Conservation (phyloP, 768 basidiomycete species). For the Psilocybe sp. region DNA sequence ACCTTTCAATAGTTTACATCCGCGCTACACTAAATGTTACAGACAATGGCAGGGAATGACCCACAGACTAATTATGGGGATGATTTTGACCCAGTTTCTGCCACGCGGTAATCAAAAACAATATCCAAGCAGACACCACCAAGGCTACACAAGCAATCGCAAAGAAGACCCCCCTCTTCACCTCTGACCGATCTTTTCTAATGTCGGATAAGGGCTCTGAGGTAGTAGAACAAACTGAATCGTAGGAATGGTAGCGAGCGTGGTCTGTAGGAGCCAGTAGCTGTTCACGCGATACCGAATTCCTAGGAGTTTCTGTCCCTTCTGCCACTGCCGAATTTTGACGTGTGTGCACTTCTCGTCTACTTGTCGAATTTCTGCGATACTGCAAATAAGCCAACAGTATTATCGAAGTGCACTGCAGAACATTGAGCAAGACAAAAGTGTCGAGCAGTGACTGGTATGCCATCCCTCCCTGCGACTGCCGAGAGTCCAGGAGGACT, state of each 20-base stretch:
- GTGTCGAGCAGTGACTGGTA: conserved; percentile 54
- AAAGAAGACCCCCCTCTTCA: conserved; percentile 49
- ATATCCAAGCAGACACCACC: conserved; percentile 54
- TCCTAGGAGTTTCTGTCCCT: neutral
- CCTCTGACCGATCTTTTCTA: conserved; percentile 26
- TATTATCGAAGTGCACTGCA: conserved; percentile 53
- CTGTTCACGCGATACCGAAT: conserved; percentile 12
- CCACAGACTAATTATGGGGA: conserved; percentile 6
- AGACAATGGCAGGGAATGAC: neutral
- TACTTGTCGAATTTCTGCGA: conserved; percentile 26
- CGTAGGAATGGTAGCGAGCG: neutral
- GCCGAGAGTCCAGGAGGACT: conserved; percentile 54
- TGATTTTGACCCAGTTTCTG: conserved; percentile 39
- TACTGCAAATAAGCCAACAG: conserved; percentile 47
- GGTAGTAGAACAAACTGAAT: neutral
- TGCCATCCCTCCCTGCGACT: conserved; percentile 27
- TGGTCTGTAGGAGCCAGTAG: conserved; percentile 4
- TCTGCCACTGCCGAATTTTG: neutral
- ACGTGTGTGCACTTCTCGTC: conserved; percentile 1
- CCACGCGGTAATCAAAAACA: conserved; percentile 65
- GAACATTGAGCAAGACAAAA: conserved; percentile 54
- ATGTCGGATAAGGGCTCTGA: neutral
- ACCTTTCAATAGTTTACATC: neutral
- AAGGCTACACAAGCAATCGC: conserved; percentile 37
- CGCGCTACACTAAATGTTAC: neutral